A percentile compares a stretch with the other conserved stretches of the same genome.
Conservation (phyloP, 164 flowering plant genomes). For the Umbellularia californica region DNA sequence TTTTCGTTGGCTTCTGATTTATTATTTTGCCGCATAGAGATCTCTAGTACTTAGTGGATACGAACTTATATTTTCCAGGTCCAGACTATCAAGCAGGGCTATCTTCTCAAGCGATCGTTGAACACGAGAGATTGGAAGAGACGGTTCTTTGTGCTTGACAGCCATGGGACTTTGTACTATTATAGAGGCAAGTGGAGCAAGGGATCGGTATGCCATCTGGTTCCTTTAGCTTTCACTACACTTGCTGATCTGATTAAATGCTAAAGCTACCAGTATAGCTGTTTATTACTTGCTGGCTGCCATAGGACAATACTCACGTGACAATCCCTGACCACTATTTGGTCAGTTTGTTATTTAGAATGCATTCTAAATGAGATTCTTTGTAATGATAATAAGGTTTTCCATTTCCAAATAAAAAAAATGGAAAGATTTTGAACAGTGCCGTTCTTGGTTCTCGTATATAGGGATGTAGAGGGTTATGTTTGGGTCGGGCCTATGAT, state of each 20-base stretch:
- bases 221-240: not conserved
- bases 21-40: not conserved
- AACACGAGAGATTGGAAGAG: conserved; percentile 87
- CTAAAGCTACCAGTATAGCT: not conserved
- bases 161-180: conserved; percentile 71
- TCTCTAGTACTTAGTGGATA: conserved; percentile 1
- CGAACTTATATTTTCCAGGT: conserved; percentile 35
- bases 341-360: not conserved
- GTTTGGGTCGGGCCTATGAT: too few relatives aligned
- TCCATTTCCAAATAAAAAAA: too few relatives aligned
- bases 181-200: conserved; percentile 54
- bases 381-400: too few relatives aligned
- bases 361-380: not conserved
- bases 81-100: conserved; percentile 84
- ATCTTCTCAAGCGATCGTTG: conserved; percentile 77
- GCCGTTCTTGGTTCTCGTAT: too few relatives aligned
- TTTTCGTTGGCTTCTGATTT: not conserved
- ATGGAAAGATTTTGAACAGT: too few relatives aligned
- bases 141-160: conserved; percentile 88
- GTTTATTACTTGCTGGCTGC: not conserved
- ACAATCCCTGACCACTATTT: not conserved
- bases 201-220: conserved; percentile 34
- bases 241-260: not conserved
- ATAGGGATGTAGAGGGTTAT: too few relatives aligned
- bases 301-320: not conserved